A percentile compares a stretch with the other conserved stretches of the same genome.
Evolutionary conservation across 2,329 filamentous ascomycete species (phyloP).

Genomic region (Fusarium avenaceum): DNA sequence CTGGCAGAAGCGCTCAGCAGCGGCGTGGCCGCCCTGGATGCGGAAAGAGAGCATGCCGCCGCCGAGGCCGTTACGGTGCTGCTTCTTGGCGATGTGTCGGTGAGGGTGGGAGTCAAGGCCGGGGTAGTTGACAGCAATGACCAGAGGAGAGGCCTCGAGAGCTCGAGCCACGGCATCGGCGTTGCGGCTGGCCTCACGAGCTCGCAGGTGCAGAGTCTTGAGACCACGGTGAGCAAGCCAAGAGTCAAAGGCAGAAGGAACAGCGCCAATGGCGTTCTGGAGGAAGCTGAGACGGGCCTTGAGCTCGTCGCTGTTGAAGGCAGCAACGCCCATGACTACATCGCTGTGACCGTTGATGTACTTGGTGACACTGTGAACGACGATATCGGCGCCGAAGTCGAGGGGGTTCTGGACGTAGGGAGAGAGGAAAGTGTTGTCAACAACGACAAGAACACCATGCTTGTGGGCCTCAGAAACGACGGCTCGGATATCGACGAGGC

Average conservation of each 20-base stretch:
- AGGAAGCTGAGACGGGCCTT: constrained; percentile 86
- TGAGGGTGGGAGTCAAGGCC: constrained; percentile 90
- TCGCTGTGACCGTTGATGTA: constrained; percentile 99
- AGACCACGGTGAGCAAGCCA: constrained; percentile 98
- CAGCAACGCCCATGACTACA: constrained; percentile 96
- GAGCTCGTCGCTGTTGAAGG: constrained; percentile 89
- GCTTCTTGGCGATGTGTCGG: constrained; percentile 84
- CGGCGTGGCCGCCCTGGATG: constrained; percentile 85
- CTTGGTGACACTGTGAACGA: constrained; percentile 97
- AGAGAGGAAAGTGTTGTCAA: constrained; percentile 98
- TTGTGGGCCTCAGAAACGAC: constrained; percentile 86
- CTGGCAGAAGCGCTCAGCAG: constrained; percentile 94
- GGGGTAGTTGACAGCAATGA: constrained; percentile 95
- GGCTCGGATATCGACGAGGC: constrained; percentile 91
- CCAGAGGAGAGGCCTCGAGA: constrained; percentile 83
- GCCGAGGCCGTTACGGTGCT: constrained; percentile 94
- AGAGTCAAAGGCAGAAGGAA: constrained; percentile 94
- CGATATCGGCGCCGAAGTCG: constrained; percentile 94
- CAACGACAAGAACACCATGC: constrained; percentile 93
- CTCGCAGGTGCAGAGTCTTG: constrained; percentile 95
- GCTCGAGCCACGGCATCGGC: constrained; percentile 81
- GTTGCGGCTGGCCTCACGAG: constrained; percentile 85
- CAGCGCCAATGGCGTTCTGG: constrained; percentile 96
- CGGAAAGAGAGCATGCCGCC: constrained; percentile 99
- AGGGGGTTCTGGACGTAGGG: constrained; percentile 98